phyloP scores from a whole-genome alignment of 805 yeast genomes.

The Saturnispora serradocipensis region DNA sequence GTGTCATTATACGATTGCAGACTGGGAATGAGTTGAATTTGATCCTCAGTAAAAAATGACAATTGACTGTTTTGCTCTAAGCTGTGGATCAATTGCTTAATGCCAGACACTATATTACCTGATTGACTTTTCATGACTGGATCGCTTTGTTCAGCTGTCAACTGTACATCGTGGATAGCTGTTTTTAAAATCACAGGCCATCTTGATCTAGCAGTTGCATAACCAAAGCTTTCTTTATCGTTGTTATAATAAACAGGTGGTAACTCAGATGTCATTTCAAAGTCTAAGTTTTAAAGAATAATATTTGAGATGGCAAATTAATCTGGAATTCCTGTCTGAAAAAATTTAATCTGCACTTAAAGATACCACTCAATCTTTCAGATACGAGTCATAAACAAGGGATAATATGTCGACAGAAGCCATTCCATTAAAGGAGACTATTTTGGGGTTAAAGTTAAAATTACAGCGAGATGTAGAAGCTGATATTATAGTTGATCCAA shows the following conservation, averaged over 20 bases:
- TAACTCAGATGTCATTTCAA: slow-evolving; percentile 12
- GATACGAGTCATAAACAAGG: background rate
- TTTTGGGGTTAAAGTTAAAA: slow-evolving; percentile 16
- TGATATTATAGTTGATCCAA: slow-evolving; percentile 11
- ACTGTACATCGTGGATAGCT: slow-evolving; percentile 50
- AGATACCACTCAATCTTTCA: background rate
- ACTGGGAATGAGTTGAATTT: slow-evolving; percentile 28
- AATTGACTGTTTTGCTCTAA: slow-evolving; percentile 36
- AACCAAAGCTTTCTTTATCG: slow-evolving; percentile 75
- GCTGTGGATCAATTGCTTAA: slow-evolving; percentile 36
- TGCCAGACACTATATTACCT: slow-evolving; percentile 30
- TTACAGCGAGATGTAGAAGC: slow-evolving; percentile 12
- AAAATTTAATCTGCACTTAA: background rate
- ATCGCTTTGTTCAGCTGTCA: slow-evolving; percentile 2
- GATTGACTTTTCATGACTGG: slow-evolving; percentile 37
- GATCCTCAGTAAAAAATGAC: slow-evolving; percentile 28
- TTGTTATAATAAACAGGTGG: slow-evolving; percentile 52
- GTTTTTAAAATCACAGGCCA: slow-evolving; percentile 81
- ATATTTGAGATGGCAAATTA: background rate
- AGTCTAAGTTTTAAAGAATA: background rate
- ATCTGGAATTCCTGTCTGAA: background rate
- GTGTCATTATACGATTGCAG: slow-evolving; percentile 53
- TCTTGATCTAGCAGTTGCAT: slow-evolving; percentile 63
- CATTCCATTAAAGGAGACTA: slow-evolving; percentile 14
- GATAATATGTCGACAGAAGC: background rate